A percentile compares a stretch with the other conserved stretches of the same genome.
phyloP scores from a whole-genome alignment of 352 stramenopile species.

The Globisporangium cylindrosporum region DNA sequence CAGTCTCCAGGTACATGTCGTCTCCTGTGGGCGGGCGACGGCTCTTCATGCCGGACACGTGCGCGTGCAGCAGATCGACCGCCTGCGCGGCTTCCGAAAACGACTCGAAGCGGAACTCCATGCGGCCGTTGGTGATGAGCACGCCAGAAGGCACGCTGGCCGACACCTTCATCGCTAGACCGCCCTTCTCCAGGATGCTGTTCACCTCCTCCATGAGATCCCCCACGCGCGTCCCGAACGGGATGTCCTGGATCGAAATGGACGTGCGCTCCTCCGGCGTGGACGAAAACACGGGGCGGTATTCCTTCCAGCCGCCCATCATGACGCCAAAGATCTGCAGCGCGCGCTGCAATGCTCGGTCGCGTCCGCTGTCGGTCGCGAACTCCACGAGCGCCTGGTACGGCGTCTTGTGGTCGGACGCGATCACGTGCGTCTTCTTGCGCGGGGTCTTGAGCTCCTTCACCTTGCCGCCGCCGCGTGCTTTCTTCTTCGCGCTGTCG shows the following conservation, averaged over 20 bases:
- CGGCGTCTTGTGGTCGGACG: slow-evolving; percentile 66
- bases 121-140: slow-evolving; percentile 55
- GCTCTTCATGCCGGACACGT: slow-evolving; percentile 54
- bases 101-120: slow-evolving; percentile 71
- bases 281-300: slow-evolving; percentile 75
- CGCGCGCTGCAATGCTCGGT: slow-evolving; percentile 66
- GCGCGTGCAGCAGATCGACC: slow-evolving; percentile 54
- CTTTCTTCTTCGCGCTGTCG: slow-evolving; percentile 25
- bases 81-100: slow-evolving; percentile 77
- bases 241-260: slow-evolving; percentile 75
- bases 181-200: slow-evolving; percentile 31
- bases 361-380: slow-evolving; percentile 33
- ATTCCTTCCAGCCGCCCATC: slow-evolving; percentile 82
- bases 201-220: slow-evolving; percentile 65
- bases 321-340: slow-evolving; percentile 88
- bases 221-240: slow-evolving; percentile 66
- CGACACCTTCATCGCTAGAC: slow-evolving; percentile 54
- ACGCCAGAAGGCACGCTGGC: slow-evolving; percentile 47
- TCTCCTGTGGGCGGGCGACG: slow-evolving; percentile 40
- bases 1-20: slow-evolving; percentile 38
- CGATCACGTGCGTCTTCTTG: slow-evolving; percentile 68
- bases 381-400: slow-evolving; percentile 83
- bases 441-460: slow-evolving; percentile 43
- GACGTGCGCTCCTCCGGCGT: slow-evolving; percentile 39
- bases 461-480: slow-evolving; percentile 14